Evolutionary conservation across 345 rosid species (phyloP).

Genomic region (Euclidium syriacum): DNA sequence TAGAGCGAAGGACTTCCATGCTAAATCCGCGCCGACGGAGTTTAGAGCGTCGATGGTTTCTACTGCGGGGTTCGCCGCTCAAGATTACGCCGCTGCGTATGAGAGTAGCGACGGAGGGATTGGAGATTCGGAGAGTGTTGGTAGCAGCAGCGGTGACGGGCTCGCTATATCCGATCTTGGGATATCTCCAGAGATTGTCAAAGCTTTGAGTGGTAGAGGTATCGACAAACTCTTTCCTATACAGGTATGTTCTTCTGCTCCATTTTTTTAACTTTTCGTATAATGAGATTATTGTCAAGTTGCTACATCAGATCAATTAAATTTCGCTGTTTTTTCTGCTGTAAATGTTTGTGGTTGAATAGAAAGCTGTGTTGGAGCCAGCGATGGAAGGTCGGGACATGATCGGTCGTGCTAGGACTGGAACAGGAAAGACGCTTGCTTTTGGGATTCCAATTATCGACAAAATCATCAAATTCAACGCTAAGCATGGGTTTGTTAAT

Average conservation of each 20-base stretch:
- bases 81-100: slow-evolving; percentile 30
- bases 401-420: slow-evolving; percentile 92
- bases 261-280: background rate
- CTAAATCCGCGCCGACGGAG: slow-evolving; percentile 41
- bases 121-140: slow-evolving; percentile 13
- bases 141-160: slow-evolving; percentile 54
- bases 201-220: slow-evolving; percentile 57
- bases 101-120: slow-evolving; percentile 15
- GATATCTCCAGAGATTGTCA: slow-evolving; percentile 68
- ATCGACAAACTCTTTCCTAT: slow-evolving; percentile 82
- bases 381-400: slow-evolving; percentile 96
- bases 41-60: slow-evolving; percentile 39
- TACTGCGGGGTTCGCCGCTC: slow-evolving; percentile 51
- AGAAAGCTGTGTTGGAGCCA: slow-evolving; percentile 94
- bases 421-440: slow-evolving; percentile 97
- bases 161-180: slow-evolving; percentile 49
- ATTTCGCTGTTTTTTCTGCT: background rate
- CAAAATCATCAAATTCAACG: slow-evolving; percentile 68
- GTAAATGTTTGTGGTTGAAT: slow-evolving; percentile 14
- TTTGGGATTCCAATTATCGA: slow-evolving; percentile 91
- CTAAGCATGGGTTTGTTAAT: slow-evolving; percentile 72
- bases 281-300: background rate
- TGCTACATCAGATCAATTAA: background rate
- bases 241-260: slow-evolving; percentile 42
- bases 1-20: slow-evolving; percentile 44